Evolutionary conservation across 1,139 yeast species (phyloP).

Genomic region (Sugiyamaella xylanicola): DNA sequence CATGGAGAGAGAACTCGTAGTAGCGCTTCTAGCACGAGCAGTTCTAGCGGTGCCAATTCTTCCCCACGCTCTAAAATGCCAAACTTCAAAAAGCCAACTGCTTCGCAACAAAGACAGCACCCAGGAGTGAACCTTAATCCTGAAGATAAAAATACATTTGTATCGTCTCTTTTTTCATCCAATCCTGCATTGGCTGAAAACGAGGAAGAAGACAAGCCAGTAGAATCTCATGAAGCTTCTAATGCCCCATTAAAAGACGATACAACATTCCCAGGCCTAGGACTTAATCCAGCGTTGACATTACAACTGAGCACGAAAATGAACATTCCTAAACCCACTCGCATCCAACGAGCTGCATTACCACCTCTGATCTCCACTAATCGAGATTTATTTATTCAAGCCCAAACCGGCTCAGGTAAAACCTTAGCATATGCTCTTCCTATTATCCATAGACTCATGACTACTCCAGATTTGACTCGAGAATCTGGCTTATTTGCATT

Average conservation of each 20-base stretch:
- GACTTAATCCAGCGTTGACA: conserved; percentile 58
- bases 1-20: too few relatives aligned
- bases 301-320: conserved; percentile 60
- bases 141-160: conserved; percentile 53
- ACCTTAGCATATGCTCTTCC: conserved; percentile 86
- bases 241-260: conserved; percentile 82
- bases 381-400: conserved; percentile 79
- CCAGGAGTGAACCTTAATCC: conserved; percentile 17
- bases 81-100: conserved; percentile 10
- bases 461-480: conserved; percentile 56
- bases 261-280: conserved; percentile 69
- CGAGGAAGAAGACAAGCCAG: conserved; percentile 30
- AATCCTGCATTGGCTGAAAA: conserved; percentile 44
- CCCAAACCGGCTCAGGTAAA: conserved; percentile 96
- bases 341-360: conserved; percentile 80
- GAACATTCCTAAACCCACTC: conserved; percentile 72
- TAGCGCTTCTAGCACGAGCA: conserved; percentile 8
- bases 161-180: conserved; percentile 85
- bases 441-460: conserved; percentile 70
- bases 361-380: conserved; percentile 60
- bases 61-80: background rate
- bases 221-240: conserved; percentile 55
- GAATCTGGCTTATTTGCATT: conserved; percentile 87
- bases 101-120: conserved; percentile 12
- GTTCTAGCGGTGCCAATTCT: background rate